phyloP scores from a whole-genome alignment of 495 filamentous ascomycete genomes.

The Lophiotrema nucula region DNA sequence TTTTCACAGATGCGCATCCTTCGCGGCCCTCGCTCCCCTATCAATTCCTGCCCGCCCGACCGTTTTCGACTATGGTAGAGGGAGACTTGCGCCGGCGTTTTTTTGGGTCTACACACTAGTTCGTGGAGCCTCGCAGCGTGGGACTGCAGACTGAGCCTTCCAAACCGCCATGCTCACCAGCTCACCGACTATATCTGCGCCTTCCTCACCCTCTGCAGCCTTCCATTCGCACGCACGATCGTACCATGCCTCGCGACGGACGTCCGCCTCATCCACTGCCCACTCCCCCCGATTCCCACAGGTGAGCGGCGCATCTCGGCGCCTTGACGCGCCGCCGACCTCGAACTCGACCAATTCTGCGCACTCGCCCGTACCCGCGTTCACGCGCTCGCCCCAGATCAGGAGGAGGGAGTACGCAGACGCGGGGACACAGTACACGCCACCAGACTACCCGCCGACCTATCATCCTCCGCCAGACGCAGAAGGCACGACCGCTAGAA shows the following conservation, averaged over 20 bases:
- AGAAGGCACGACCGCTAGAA: background rate
- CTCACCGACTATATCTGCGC: conserved; percentile 32
- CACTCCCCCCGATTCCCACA: conserved; percentile 16
- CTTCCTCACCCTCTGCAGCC: conserved; percentile 29
- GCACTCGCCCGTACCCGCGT: conserved; percentile 13
- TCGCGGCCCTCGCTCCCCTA: background rate
- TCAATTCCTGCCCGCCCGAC: background rate
- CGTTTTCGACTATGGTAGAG: background rate
- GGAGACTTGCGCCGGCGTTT: background rate
- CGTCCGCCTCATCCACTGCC: conserved; percentile 14
- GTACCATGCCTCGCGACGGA: conserved; percentile 27
- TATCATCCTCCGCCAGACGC: conserved; percentile 2
- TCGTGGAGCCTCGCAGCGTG: too few species aligned
- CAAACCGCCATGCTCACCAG: conserved; percentile 21
- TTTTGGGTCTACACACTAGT: too few species aligned
- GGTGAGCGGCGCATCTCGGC: conserved; percentile 23
- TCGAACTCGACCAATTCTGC: background rate
- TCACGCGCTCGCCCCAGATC: conserved; percentile 24
- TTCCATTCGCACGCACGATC: conserved; percentile 28
- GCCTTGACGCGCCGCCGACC: background rate
- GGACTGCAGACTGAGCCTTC: background rate
- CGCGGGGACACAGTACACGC: conserved; percentile 43
- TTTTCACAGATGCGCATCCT: background rate
- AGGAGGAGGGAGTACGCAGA: conserved; percentile 33
- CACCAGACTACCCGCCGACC: conserved; percentile 40